phyloP scores from a whole-genome alignment of 2,329 filamentous ascomycete species.

The Colletotrichum sp. region DNA sequence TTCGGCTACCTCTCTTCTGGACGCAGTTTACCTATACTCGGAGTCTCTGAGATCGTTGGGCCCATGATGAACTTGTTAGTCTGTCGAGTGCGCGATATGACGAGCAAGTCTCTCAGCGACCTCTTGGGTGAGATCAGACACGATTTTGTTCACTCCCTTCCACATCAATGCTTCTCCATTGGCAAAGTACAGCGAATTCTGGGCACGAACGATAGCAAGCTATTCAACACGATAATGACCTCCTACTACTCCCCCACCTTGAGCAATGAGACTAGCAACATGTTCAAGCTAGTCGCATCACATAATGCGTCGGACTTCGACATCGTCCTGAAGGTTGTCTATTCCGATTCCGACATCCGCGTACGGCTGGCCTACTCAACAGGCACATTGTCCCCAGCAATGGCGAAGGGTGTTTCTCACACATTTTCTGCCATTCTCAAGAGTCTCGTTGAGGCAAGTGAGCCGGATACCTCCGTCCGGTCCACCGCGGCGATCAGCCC shows the following conservation, averaged over 20 bases:
- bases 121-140: neutral
- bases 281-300: neutral
- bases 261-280: neutral
- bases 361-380: neutral
- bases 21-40: neutral
- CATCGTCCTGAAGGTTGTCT: neutral
- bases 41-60: conserved; percentile 3
- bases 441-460: neutral
- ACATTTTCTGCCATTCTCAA: neutral
- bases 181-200: conserved; percentile 10
- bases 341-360: neutral
- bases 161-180: conserved; percentile 14
- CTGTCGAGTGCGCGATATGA: neutral
- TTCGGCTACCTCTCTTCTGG: conserved; percentile 16
- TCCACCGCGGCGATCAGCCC: neutral
- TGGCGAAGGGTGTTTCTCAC: neutral
- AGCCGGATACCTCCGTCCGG: neutral
- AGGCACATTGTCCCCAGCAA: neutral
- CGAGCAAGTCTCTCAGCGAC: neutral
- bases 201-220: neutral
- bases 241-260: neutral
- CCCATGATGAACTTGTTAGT: conserved; percentile 10
- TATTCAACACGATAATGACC: conserved; percentile 22
- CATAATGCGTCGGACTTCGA: conserved; percentile 10
- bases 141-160: conserved; percentile 10